Percentiles rank a stretch among this genome's conserved stretches.
Evolutionary conservation across 257 asterid species (phyloP).

Genomic region (Capsicum baccatum): DNA sequence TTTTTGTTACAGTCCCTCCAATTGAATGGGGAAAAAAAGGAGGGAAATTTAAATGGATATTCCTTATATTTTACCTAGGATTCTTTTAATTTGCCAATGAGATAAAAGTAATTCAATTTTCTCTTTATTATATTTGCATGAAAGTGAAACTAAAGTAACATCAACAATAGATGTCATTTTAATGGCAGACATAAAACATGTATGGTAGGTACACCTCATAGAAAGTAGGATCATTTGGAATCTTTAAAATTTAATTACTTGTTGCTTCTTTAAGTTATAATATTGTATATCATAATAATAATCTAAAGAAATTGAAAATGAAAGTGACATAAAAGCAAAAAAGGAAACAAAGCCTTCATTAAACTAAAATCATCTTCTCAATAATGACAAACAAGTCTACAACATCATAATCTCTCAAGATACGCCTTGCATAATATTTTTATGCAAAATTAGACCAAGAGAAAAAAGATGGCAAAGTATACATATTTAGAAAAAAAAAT

Average conservation of each 20-base stretch:
- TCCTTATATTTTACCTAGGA: not conserved
- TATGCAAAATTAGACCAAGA: slow-evolving; percentile 38
- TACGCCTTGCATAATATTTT: slow-evolving; percentile 51
- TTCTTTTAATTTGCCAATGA: not conserved
- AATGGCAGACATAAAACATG: slow-evolving; percentile 80
- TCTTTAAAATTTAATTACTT: slow-evolving; percentile 47
- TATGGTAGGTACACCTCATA: slow-evolving; percentile 65
- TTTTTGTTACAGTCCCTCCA: not conserved
- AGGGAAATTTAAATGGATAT: not conserved
- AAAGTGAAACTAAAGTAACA: slow-evolving; percentile 46
- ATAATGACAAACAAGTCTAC: slow-evolving; percentile 59
- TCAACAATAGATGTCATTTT: slow-evolving; percentile 53
- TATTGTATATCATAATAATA: slow-evolving; percentile 34
- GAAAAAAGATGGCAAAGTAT: slow-evolving; percentile 32
- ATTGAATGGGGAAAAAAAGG: not conserved
- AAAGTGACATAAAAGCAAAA: slow-evolving; percentile 40
- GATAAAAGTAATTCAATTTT: slow-evolving; percentile 29
- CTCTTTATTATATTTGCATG: slow-evolving; percentile 33
- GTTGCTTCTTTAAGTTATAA: slow-evolving; percentile 45
- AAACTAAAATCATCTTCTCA: slow-evolving; percentile 58
- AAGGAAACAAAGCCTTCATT: slow-evolving; percentile 41
- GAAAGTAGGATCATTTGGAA: slow-evolving; percentile 61
- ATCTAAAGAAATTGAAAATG: slow-evolving; percentile 35
- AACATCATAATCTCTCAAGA: slow-evolving; percentile 65
- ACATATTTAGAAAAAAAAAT: slow-evolving; percentile 41